These are phyloP conservation scores for Cupressus sempervirens DNA, from an alignment of 75 land plant genomes.

Conservation along the genomic window DNA sequence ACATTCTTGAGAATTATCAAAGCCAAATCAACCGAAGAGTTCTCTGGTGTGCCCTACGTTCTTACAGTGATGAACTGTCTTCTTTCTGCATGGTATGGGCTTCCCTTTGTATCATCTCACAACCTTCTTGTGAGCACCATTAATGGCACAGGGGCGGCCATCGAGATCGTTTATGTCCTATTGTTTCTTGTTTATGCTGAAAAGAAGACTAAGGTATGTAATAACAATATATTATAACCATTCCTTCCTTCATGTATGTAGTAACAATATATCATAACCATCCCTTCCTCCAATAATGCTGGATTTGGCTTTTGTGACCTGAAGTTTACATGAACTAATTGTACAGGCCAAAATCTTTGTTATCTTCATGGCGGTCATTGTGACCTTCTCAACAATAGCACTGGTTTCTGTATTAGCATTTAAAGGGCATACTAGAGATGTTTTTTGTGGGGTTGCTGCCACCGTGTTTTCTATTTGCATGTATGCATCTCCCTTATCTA, in stretches of 20 bases:
- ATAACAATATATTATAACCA: background rate
- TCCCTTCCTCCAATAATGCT: background rate
- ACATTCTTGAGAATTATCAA: slow-evolving; percentile 72
- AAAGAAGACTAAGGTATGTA: slow-evolving; percentile 33
- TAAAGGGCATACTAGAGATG: background rate
- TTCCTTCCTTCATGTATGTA: slow-evolving; percentile 21
- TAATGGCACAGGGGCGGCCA: slow-evolving; percentile 66
- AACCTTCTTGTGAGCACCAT: slow-evolving; percentile 66
- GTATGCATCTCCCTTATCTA: slow-evolving; percentile 42
- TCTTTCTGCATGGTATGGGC: slow-evolving; percentile 80
- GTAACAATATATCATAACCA: background rate
- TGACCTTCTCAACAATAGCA: slow-evolving; percentile 36
- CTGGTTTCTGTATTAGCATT: slow-evolving; percentile 5
- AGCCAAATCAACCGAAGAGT: slow-evolving; percentile 64
- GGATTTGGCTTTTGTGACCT: background rate
- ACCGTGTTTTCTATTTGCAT: slow-evolving; percentile 23
- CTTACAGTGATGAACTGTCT: slow-evolving; percentile 78
- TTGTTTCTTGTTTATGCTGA: slow-evolving; percentile 57
- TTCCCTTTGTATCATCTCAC: slow-evolving; percentile 45
- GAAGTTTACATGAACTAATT: background rate
- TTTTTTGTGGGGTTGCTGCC: slow-evolving; percentile 12
- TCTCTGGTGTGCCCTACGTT: slow-evolving; percentile 91
- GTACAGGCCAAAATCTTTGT: slow-evolving; percentile 28
- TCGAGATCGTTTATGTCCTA: slow-evolving; percentile 52
- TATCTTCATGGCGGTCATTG: slow-evolving; percentile 23